A percentile compares a stretch with the other conserved stretches of the same genome.
phyloP scores from a whole-genome alignment of 1,284 basidiomycete genomes.

The Cryptococcus sp. region DNA sequence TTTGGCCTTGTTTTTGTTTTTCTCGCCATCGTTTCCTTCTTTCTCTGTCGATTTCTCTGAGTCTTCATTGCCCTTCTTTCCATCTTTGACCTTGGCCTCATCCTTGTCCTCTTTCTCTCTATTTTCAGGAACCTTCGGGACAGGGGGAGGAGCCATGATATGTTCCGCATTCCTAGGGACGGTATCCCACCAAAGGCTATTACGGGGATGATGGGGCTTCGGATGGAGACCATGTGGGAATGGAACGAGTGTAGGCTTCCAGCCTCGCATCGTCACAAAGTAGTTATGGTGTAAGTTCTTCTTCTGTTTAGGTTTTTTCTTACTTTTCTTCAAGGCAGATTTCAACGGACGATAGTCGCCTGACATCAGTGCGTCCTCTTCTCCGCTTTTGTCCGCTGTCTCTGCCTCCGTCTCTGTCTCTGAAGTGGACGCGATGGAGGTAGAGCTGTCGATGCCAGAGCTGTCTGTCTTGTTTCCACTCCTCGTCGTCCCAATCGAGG shows the following conservation, averaged over 20 bases:
- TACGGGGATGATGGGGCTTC: conserved; percentile 30
- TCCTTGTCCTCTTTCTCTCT: conserved; percentile 11
- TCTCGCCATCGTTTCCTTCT: conserved; percentile 2
- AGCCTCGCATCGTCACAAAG: conserved; percentile 42
- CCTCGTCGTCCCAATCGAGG: neutral
- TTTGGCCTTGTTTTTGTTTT: conserved; percentile 1
- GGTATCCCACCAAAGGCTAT: conserved; percentile 43
- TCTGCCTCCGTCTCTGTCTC: neutral
- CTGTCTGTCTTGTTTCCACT: neutral
- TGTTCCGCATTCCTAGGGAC: conserved; percentile 36
- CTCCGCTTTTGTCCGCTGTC: neutral
- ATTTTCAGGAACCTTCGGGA: conserved; percentile 27
- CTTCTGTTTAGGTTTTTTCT: conserved; percentile 34
- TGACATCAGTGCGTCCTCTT: conserved; percentile 36
- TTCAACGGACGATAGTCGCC: conserved; percentile 39
- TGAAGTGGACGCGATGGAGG: neutral
- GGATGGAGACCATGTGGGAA: conserved; percentile 45
- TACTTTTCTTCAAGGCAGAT: conserved; percentile 40
- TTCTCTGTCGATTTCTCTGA: conserved; percentile 6
- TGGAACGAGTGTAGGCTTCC: conserved; percentile 32
- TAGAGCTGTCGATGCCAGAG: neutral
- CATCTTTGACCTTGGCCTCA: conserved; percentile 1
- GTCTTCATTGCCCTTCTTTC: conserved; percentile 1
- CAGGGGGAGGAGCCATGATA: conserved; percentile 34
- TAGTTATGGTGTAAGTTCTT: conserved; percentile 43